phyloP scores from a whole-genome alignment of 768 basidiomycete species.

The Lactarius indigo region DNA sequence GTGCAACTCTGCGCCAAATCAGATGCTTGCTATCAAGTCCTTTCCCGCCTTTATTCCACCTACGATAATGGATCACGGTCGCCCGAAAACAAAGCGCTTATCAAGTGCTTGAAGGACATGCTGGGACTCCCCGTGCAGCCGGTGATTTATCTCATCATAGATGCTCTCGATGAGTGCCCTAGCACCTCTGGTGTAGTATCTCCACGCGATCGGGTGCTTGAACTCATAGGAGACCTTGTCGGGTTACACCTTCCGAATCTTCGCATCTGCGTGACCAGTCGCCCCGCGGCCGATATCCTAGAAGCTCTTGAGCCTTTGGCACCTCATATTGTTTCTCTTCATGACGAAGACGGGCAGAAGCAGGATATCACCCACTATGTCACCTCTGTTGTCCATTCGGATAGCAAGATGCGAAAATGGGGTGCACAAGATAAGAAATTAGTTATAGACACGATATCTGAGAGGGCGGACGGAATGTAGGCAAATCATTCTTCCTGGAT shows the following conservation, averaged over 20 bases:
- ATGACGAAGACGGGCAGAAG: neutral
- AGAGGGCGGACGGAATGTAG: slow-evolving; percentile 8
- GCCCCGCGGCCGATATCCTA: neutral
- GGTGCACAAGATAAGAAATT: neutral
- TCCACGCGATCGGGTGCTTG: neutral
- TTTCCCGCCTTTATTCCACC: slow-evolving; percentile 2
- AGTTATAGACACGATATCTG: neutral
- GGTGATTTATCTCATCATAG: neutral
- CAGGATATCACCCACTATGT: slow-evolving; percentile 2
- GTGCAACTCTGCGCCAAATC: slow-evolving; percentile 4
- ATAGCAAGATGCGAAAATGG: slow-evolving; percentile 4
- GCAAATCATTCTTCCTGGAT: neutral
- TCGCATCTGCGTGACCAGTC: slow-evolving; percentile 7
- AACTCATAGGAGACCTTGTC: neutral
- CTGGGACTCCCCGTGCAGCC: neutral
- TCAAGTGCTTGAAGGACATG: neutral
- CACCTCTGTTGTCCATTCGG: neutral
- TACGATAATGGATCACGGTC: too few relatives aligned
- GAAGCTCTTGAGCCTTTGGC: neutral
- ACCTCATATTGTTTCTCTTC: neutral
- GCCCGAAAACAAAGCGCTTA: neutral
- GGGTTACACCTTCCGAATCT: neutral
- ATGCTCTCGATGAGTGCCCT: slow-evolving; percentile 14
- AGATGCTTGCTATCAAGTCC: neutral
- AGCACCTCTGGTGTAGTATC: neutral